These are phyloP conservation scores for Neurospora crassa DNA, from an alignment of 2,329 filamentous ascomycete species.

Conservation along the genomic window DNA sequence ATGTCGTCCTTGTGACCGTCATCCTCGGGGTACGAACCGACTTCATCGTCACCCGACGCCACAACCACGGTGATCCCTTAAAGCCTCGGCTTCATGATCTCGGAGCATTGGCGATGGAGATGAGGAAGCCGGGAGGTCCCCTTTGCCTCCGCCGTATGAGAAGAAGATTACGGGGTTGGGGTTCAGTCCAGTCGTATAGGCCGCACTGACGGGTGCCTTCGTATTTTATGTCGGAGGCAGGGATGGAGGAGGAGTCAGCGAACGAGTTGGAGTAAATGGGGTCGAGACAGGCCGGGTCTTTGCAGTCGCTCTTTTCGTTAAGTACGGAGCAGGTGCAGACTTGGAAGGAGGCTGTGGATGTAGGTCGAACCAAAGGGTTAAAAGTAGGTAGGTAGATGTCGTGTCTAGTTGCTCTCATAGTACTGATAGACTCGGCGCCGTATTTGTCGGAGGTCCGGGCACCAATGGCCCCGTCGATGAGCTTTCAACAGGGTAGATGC, in stretches of 20 bases:
- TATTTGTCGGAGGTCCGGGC: conserved; percentile 5
- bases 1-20: conserved; percentile 23
- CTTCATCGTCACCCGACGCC: conserved; percentile 38
- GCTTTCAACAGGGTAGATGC: conserved; percentile 20
- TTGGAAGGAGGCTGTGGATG: conserved; percentile 5
- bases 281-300: conserved; percentile 7
- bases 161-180: conserved; percentile 50
- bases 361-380: too few species aligned
- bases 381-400: too few species aligned
- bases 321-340: conserved; percentile 13
- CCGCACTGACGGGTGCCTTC: conserved; percentile 30
- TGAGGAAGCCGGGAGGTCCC: conserved; percentile 44
- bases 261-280: conserved; percentile 14
- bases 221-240: conserved; percentile 30
- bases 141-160: conserved; percentile 46
- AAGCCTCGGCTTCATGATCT: conserved; percentile 44
- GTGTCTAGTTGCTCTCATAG: conserved; percentile 18
- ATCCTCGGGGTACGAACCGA: conserved; percentile 31
- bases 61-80: conserved; percentile 39
- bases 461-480: conserved; percentile 19
- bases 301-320: conserved; percentile 13
- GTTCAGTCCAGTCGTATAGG: conserved; percentile 24
- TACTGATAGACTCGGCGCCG: conserved; percentile 26
- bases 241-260: not conserved
- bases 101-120: conserved; percentile 39